Conservation (phyloP, 495 filamentous ascomycete genomes). For the Daldinia vernicosa region DNA sequence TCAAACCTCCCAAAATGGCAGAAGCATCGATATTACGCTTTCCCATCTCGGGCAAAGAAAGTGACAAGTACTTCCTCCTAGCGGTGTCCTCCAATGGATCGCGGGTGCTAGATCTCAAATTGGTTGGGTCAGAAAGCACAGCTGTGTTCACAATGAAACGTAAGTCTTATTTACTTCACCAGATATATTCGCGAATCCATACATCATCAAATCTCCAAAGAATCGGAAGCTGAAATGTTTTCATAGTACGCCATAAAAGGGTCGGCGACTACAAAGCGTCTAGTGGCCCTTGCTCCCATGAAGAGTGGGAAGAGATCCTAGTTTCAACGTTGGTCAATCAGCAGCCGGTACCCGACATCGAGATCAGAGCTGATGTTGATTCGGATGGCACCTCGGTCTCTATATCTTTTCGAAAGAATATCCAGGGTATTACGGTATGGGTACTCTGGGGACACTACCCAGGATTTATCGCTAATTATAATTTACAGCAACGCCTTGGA, state of each 20-base stretch:
- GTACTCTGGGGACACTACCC: background rate
- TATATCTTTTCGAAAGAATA: constrained; percentile 55
- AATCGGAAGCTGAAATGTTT: constrained; percentile 25
- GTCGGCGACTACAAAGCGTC: constrained; percentile 41
- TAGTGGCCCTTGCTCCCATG: constrained; percentile 49
- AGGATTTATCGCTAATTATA: constrained; percentile 22
- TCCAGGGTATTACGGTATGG: constrained; percentile 59
- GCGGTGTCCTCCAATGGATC: constrained; percentile 40
- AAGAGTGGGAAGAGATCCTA: constrained; percentile 58
- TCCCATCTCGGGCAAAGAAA: constrained; percentile 39
- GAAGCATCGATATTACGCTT: constrained; percentile 37
- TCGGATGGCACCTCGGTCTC: constrained; percentile 45
- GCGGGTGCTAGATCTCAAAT: constrained; percentile 42
- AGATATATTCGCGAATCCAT: constrained; percentile 23
- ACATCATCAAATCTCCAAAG: constrained; percentile 11
- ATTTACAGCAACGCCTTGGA: constrained; percentile 72
- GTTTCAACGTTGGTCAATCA: constrained; percentile 49
- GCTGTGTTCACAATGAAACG: constrained; percentile 44
- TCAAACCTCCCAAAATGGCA: constrained; percentile 26
- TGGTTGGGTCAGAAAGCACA: constrained; percentile 45
- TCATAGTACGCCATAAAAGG: constrained; percentile 46
- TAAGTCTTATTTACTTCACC: constrained; percentile 26
- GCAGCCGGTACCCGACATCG: constrained; percentile 50
- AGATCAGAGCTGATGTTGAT: constrained; percentile 53
- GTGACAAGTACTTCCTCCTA: constrained; percentile 37